A percentile compares a stretch with the other conserved stretches of the same genome.
Evolutionary conservation across 805 yeast species (phyloP).

Genomic region (Pichia kluyveri): DNA sequence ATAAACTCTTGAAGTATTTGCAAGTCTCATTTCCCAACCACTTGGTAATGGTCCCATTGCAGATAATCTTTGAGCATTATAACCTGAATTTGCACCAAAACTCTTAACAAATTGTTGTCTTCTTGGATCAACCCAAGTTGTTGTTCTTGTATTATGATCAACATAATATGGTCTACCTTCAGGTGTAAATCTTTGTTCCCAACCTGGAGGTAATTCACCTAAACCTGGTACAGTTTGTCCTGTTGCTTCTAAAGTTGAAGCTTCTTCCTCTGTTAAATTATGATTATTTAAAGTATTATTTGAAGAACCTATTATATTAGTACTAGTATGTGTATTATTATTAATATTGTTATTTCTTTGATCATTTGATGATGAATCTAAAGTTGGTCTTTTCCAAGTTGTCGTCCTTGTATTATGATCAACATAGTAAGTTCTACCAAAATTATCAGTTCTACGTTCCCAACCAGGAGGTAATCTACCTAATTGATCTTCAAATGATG

Average conservation of each 20-base stretch:
- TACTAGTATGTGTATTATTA: constrained; percentile 35
- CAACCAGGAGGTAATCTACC: constrained; percentile 98
- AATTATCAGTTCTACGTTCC: constrained; percentile 97
- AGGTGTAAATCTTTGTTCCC: constrained; percentile 98
- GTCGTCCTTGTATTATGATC: constrained; percentile 97
- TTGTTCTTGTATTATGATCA: constrained; percentile 98
- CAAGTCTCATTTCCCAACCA: constrained; percentile 99
- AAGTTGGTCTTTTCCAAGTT: constrained; percentile 96
- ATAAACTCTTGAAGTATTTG: constrained; percentile 96
- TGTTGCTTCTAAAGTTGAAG: constrained; percentile 50
- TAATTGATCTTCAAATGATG: constrained; percentile 93
- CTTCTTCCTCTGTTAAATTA: constrained; percentile 15
- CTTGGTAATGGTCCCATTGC: constrained; percentile 96
- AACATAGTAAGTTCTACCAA: constrained; percentile 95
- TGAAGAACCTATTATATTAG: constrained; percentile 32
- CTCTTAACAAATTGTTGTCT: constrained; percentile 97
- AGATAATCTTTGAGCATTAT: constrained; percentile 95
- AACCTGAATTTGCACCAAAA: constrained; percentile 82
- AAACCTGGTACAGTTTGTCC: constrained; percentile 92
- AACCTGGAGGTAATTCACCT: constrained; percentile 96
- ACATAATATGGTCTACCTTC: constrained; percentile 98
- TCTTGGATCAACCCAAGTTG: constrained; percentile 99
- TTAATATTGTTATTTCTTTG: constrained; percentile 28
- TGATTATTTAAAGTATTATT: constrained; percentile 24
- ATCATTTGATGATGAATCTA: constrained; percentile 55